Conservation (phyloP, 768 basidiomycete genomes). For the Boletus vinaceobasis region DNA sequence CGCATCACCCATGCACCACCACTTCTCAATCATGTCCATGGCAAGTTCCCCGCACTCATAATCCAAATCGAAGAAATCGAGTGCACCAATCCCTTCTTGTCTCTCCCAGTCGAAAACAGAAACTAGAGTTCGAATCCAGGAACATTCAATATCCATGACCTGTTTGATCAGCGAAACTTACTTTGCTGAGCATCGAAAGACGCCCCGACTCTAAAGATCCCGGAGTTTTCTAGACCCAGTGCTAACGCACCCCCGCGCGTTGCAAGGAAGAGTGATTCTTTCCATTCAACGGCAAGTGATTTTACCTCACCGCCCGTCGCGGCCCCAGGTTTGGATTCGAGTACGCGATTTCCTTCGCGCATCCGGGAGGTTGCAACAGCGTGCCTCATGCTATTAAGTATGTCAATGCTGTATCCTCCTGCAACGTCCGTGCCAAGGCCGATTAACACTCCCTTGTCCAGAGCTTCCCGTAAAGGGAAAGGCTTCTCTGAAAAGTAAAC, state of each 20-base stretch:
- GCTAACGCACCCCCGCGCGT: slow-evolving; percentile 77
- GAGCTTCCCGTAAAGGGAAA: slow-evolving; percentile 68
- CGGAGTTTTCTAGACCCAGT: slow-evolving; percentile 53
- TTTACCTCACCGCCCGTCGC: not conserved
- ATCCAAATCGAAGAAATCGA: slow-evolving; percentile 64
- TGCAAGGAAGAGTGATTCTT: slow-evolving; percentile 74
- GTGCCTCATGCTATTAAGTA: slow-evolving; percentile 78
- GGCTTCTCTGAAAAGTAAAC: slow-evolving; percentile 77
- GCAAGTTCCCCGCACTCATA: slow-evolving; percentile 22
- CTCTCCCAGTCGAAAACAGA: slow-evolving; percentile 40
- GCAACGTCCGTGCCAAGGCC: slow-evolving; percentile 86
- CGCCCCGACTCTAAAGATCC: slow-evolving; percentile 55
- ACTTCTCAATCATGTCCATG: slow-evolving; percentile 71
- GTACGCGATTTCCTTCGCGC: slow-evolving; percentile 51
- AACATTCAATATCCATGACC: not conserved
- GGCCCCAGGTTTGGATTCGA: slow-evolving; percentile 8
- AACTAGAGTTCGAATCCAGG: slow-evolving; percentile 33
- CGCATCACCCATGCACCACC: slow-evolving; percentile 83
- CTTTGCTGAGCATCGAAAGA: slow-evolving; percentile 77
- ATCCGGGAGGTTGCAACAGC: slow-evolving; percentile 70
- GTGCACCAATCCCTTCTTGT: slow-evolving; percentile 50
- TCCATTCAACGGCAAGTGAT: slow-evolving; percentile 68
- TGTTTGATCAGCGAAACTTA: slow-evolving; percentile 33
- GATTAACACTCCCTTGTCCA: slow-evolving; percentile 58
- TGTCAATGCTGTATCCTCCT: slow-evolving; percentile 78